Conservation (phyloP, 805 yeast species). For the Millerago galiae region DNA sequence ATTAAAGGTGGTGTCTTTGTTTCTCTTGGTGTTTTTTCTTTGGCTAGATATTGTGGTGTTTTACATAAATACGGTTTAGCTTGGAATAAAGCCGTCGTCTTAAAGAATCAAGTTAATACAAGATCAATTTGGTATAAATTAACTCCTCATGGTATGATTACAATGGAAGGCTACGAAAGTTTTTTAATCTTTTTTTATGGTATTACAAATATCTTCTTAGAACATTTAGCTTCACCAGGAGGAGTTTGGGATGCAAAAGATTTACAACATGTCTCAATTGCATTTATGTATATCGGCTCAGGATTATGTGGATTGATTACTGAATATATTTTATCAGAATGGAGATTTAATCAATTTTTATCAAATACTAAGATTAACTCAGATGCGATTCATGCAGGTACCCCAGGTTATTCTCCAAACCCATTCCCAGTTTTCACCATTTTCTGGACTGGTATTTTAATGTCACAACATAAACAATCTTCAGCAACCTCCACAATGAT, state of each 20-base stretch:
- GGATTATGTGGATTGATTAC: constrained; percentile 86
- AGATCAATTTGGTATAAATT: constrained; percentile 23
- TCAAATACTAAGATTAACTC: constrained; percentile 24
- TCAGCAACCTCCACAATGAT: constrained; percentile 68
- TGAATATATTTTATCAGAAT: constrained; percentile 56
- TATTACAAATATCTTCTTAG: constrained; percentile 80
- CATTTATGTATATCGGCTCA: constrained; percentile 85
- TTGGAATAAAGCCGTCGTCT: constrained; percentile 59
- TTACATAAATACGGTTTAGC: constrained; percentile 77
- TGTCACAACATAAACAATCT: constrained; percentile 93
- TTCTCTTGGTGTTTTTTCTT: constrained; percentile 65
- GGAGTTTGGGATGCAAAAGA: constrained; percentile 89
- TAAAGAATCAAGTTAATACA: constrained; percentile 22
- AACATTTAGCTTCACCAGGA: constrained; percentile 73
- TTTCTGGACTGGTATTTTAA: constrained; percentile 92
- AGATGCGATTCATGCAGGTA: constrained; percentile 29
- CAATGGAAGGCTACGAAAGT: constrained; percentile 84
- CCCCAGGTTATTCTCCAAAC: constrained; percentile 83
- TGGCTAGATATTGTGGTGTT: constrained; percentile 84
- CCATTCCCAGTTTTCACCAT: constrained; percentile 92
- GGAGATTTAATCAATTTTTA: constrained; percentile 46
- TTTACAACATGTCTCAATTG: constrained; percentile 84
- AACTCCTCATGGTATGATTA: constrained; percentile 41
- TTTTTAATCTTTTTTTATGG: constrained; percentile 84
- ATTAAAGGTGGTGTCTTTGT: constrained; percentile 93